phyloP scores from a whole-genome alignment of 2,329 filamentous ascomycete genomes.

The Dichotomopilus funicola region DNA sequence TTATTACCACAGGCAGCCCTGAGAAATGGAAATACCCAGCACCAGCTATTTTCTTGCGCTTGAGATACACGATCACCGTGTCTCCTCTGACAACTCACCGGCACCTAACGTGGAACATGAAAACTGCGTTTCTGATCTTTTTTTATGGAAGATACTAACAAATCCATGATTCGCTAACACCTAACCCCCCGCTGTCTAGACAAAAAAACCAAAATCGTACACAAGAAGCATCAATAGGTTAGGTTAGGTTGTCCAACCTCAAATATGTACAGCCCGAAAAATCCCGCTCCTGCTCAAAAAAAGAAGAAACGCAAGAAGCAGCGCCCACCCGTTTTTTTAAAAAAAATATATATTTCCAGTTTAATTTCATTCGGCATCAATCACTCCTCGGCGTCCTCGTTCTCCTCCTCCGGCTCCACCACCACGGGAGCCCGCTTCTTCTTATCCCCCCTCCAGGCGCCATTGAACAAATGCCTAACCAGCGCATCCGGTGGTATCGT shows the following conservation, averaged over 20 bases:
- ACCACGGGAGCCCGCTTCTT: background rate
- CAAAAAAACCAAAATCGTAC: no score
- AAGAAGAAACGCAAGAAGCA: no score
- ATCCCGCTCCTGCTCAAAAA: no score
- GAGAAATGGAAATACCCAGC: slow-evolving; percentile 7
- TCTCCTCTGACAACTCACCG: no score
- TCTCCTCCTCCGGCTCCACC: background rate
- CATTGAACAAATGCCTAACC: slow-evolving; percentile 17
- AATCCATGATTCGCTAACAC: no score
- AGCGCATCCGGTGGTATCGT: slow-evolving; percentile 11
- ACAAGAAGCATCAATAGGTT: no score
- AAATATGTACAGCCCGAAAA: no score
- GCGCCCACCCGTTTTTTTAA: background rate
- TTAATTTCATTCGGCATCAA: background rate
- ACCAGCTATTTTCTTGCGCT: background rate
- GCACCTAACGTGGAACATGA: no score
- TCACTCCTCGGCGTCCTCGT: background rate
- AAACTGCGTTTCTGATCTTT: no score
- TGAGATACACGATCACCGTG: background rate
- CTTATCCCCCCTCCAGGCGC: slow-evolving; percentile 11
- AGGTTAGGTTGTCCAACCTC: no score
- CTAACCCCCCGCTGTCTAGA: no score
- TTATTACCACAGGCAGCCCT: background rate
- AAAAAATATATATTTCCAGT: background rate
- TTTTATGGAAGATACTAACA: no score